Percentiles rank a stretch among this genome's conserved stretches.
phyloP scores from a whole-genome alignment of 2,329 filamentous ascomycete genomes.

The Davidsoniella neocaledoniae region DNA sequence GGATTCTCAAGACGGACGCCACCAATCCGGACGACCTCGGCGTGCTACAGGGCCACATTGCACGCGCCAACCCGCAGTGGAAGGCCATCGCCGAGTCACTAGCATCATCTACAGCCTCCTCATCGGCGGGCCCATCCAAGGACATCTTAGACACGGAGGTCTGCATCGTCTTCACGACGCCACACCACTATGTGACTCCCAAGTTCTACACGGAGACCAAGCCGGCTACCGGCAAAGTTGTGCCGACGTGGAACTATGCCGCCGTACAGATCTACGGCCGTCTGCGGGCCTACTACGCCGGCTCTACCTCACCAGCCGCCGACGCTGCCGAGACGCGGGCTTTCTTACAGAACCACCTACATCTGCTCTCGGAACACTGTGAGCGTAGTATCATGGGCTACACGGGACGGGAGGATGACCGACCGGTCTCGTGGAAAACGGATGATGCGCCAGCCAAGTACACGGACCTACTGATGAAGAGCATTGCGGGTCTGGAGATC shows the following conservation, averaged over 20 bases:
- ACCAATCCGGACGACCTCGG: slow-evolving; percentile 25
- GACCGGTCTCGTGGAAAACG: slow-evolving; percentile 34
- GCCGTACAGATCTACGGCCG: slow-evolving; percentile 47
- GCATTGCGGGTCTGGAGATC: slow-evolving; percentile 45
- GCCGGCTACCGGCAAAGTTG: slow-evolving; percentile 45
- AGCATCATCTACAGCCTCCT: slow-evolving; percentile 6
- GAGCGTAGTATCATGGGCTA: slow-evolving; percentile 43
- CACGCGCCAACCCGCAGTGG: slow-evolving; percentile 44
- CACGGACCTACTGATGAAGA: slow-evolving; percentile 38
- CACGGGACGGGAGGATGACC: slow-evolving; percentile 20
- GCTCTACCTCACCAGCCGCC: slow-evolving; percentile 17
- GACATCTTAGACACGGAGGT: slow-evolving; percentile 34
- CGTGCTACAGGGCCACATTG: slow-evolving; percentile 43
- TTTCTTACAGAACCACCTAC: slow-evolving; percentile 35
- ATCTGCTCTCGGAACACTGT: slow-evolving; percentile 31
- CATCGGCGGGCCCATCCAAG: slow-evolving; percentile 8
- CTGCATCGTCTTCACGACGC: slow-evolving; percentile 42
- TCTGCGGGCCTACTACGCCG: slow-evolving; percentile 35
- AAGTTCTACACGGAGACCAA: slow-evolving; percentile 54
- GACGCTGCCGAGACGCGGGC: slow-evolving; percentile 23
- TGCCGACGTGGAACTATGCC: slow-evolving; percentile 55
- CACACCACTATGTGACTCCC: slow-evolving; percentile 49
- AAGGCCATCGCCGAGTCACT: slow-evolving; percentile 40
- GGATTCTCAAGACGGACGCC: slow-evolving; percentile 35
- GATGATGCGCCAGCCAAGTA: slow-evolving; percentile 39